Evolutionary conservation across 2,329 filamentous ascomycete genomes (phyloP).

Genomic region (Neofusicoccum parvum): DNA sequence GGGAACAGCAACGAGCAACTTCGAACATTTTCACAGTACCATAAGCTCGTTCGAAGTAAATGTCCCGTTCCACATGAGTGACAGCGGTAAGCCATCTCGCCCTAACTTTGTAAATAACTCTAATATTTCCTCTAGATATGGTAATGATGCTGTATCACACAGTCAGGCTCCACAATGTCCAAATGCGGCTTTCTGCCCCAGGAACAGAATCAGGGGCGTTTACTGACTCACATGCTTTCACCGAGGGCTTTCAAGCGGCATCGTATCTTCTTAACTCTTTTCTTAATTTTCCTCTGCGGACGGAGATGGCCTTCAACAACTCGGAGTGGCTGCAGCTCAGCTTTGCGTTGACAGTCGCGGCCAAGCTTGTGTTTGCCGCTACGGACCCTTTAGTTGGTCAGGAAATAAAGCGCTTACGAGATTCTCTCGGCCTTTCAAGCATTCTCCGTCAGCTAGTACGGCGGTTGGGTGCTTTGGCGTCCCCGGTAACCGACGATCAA

Average conservation of each 20-base stretch:
- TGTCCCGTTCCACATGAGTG: not conserved
- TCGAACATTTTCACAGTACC: conserved; percentile 33
- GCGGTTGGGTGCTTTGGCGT: conserved; percentile 32
- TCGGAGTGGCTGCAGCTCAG: conserved; percentile 45
- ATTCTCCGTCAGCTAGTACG: conserved; percentile 22
- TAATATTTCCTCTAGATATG: conserved; percentile 42
- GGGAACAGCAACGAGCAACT: conserved; percentile 25
- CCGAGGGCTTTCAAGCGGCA: not conserved
- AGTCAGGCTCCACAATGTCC: not conserved
- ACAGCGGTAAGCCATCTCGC: conserved; percentile 18
- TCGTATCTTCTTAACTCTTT: conserved; percentile 31
- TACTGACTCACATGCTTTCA: not conserved
- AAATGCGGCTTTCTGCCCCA: not conserved
- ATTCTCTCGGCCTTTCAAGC: conserved; percentile 32
- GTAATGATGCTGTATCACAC: conserved; percentile 29
- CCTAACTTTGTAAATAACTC: conserved; percentile 26
- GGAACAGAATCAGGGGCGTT: not conserved
- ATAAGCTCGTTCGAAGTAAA: not conserved
- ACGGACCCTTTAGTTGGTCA: conserved; percentile 29
- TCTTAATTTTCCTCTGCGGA: conserved; percentile 37
- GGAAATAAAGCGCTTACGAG: conserved; percentile 31
- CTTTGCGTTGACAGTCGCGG: conserved; percentile 29
- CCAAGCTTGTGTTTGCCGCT: conserved; percentile 35
- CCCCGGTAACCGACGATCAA: conserved; percentile 28
- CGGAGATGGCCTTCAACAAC: conserved; percentile 42